Conservation (phyloP, 1,284 basidiomycete species). For the Entoloma clypeatum region DNA sequence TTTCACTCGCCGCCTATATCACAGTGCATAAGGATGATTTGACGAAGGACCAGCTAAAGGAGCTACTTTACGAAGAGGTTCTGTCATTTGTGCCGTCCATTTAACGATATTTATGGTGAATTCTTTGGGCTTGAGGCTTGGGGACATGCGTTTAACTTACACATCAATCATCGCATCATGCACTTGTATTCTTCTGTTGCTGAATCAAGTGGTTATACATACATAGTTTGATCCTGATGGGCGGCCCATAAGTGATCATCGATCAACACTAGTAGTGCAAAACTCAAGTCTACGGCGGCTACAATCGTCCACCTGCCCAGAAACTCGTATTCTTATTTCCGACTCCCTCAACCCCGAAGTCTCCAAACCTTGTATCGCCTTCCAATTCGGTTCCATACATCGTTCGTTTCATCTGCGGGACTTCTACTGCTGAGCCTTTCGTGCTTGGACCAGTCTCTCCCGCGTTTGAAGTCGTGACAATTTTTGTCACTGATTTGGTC, state of each 20-base stretch:
- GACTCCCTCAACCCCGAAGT: slow-evolving; percentile 74
- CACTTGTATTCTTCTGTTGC: slow-evolving; percentile 21
- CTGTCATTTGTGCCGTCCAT: slow-evolving; percentile 60
- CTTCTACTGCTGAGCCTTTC: slow-evolving; percentile 22
- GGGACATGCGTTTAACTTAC: slow-evolving; percentile 14
- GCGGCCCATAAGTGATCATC: too few relatives aligned
- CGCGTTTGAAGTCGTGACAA: slow-evolving; percentile 10
- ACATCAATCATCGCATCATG: background rate
- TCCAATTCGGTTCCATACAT: slow-evolving; percentile 81
- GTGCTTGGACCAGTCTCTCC: slow-evolving; percentile 23
- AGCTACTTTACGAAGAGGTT: slow-evolving; percentile 65
- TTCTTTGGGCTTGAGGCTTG: slow-evolving; percentile 13
- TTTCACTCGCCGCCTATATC: slow-evolving; percentile 13
- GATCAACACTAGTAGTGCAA: background rate
- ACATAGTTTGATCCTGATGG: too few relatives aligned
- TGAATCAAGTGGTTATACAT: slow-evolving; percentile 21
- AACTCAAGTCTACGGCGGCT: slow-evolving; percentile 5
- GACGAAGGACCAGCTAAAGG: slow-evolving; percentile 74
- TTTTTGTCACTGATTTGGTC: slow-evolving; percentile 1
- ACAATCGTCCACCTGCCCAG: slow-evolving; percentile 48
- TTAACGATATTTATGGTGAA: slow-evolving; percentile 25
- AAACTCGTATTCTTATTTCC: slow-evolving; percentile 48
- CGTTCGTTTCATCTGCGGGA: slow-evolving; percentile 48
- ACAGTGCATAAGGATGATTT: slow-evolving; percentile 75
- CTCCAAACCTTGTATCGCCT: slow-evolving; percentile 71